A percentile compares a stretch with the other conserved stretches of the same genome.
Evolutionary conservation across 129 eudicot genomes (phyloP).

Genomic region (Centrapalus pauciflorus): DNA sequence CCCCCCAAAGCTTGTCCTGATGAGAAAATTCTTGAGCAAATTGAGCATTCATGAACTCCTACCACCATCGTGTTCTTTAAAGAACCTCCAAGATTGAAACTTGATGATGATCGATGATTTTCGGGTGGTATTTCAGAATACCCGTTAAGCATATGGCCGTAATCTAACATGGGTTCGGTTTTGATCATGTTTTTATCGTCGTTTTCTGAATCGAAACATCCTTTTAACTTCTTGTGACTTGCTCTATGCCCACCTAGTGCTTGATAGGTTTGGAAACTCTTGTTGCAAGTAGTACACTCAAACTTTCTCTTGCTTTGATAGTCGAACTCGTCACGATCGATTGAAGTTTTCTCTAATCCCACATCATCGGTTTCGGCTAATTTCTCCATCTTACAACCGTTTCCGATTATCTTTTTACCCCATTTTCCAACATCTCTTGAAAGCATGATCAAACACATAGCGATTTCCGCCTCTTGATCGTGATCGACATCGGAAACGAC

Average conservation of each 20-base stretch:
- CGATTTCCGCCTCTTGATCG: conserved; percentile 72
- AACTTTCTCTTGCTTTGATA: conserved; percentile 42
- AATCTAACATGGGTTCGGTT: conserved; percentile 21
- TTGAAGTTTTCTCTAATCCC: conserved; percentile 18
- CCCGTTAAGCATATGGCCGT: conserved; percentile 7
- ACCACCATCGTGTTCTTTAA: conserved; percentile 32
- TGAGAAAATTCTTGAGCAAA: conserved; percentile 71
- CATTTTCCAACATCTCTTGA: conserved; percentile 53
- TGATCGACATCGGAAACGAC: conserved; percentile 57
- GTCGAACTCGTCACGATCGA: conserved; percentile 12
- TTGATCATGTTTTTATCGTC: conserved; percentile 22
- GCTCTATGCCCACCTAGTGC: conserved; percentile 98
- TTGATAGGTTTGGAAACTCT: conserved; percentile 74
- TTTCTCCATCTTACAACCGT: conserved; percentile 10
- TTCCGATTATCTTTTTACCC: conserved; percentile 23
- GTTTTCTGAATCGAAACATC: conserved; percentile 36
- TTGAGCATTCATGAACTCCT: conserved; percentile 68
- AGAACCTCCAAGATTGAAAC: conserved; percentile 23
- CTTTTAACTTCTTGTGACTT: conserved; percentile 79
- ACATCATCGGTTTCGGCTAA: conserved; percentile 7
- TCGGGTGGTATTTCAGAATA: conserved; percentile 21
- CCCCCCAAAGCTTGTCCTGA: conserved; percentile 98
- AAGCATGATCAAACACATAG: conserved; percentile 77
- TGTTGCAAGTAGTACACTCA: conserved; percentile 72
- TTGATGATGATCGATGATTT: conserved; percentile 14